These are phyloP conservation scores for Narthecium ossifragum DNA, from an alignment of 106 monocot species.

Conservation along the genomic window DNA sequence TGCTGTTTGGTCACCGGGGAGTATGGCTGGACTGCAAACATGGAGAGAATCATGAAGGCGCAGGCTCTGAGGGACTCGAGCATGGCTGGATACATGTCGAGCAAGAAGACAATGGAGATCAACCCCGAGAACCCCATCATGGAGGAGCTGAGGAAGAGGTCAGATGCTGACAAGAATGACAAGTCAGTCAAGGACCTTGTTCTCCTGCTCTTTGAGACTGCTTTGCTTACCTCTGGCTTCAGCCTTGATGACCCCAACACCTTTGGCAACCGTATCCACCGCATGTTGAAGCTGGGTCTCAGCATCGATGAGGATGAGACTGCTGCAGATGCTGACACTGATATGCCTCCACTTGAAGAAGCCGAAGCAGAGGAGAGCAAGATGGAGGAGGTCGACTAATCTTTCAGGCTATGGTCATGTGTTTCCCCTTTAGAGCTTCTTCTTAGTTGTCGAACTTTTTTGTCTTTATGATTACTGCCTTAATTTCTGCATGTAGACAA, in stretches of 20 bases:
- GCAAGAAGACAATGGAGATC: slow-evolving; percentile 89
- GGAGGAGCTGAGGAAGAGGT: slow-evolving; percentile 72
- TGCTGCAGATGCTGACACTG: slow-evolving; percentile 39
- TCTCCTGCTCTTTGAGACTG: slow-evolving; percentile 57
- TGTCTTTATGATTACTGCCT: too few species aligned
- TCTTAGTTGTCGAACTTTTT: too few species aligned
- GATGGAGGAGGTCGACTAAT: slow-evolving; percentile 83
- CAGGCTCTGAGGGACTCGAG: slow-evolving; percentile 67
- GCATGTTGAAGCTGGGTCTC: slow-evolving; percentile 69
- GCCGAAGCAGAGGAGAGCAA: slow-evolving; percentile 63
- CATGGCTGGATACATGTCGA: slow-evolving; percentile 79
- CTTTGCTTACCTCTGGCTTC: slow-evolving; percentile 68
- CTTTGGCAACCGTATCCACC: slow-evolving; percentile 68
- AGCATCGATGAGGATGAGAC: slow-evolving; percentile 68
- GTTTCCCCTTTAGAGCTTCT: too few species aligned
- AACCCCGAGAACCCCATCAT: slow-evolving; percentile 78
- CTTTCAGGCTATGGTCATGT: too few species aligned
- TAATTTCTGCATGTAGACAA: too few species aligned
- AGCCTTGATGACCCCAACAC: slow-evolving; percentile 83
- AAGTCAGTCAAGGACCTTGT: slow-evolving; percentile 76
- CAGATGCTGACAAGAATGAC: slow-evolving; percentile 78
- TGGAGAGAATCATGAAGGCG: slow-evolving; percentile 86
- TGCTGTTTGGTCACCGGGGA: slow-evolving; percentile 79
- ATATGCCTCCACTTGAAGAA: slow-evolving; percentile 68
- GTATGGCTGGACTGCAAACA: slow-evolving; percentile 80